Conservation (phyloP, 495 filamentous ascomycete species). For the Paragyromitra xinjiangensis region DNA sequence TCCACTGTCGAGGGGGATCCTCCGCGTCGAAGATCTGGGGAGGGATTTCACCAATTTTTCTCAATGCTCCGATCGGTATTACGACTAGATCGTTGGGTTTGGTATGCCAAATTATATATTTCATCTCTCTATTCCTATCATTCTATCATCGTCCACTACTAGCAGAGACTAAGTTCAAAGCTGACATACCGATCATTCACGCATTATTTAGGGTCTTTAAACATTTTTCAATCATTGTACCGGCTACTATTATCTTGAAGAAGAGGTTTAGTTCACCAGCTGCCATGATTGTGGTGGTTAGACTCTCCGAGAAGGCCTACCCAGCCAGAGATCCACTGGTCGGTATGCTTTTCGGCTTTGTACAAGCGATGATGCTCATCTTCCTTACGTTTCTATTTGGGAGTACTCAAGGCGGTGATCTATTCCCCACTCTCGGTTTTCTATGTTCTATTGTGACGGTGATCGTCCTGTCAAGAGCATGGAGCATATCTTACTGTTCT, state of each 20-base stretch:
- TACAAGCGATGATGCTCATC: neutral
- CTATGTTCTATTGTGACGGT: neutral
- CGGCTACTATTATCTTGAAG: neutral
- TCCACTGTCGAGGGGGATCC: neutral
- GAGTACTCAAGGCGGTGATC: neutral
- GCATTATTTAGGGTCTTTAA: neutral
- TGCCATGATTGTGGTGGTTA: neutral
- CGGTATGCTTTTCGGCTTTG: neutral
- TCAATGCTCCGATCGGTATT: neutral
- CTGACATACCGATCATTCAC: neutral
- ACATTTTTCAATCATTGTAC: neutral
- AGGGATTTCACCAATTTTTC: neutral
- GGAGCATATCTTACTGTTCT: constrained; percentile 6
- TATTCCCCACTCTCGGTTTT: neutral
- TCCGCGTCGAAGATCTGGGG: neutral
- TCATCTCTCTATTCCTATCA: neutral
- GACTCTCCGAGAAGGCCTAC: neutral
- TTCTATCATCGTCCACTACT: neutral
- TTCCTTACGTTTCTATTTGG: neutral
- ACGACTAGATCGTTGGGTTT: neutral
- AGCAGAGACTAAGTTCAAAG: neutral
- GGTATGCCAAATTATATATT: neutral
- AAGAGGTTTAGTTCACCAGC: neutral
- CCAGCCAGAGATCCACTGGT: neutral
- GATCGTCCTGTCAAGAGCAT: constrained; percentile 15